Evolutionary conservation across 2,329 filamentous ascomycete species (phyloP).

Genomic region (Fonsecaea erecta): DNA sequence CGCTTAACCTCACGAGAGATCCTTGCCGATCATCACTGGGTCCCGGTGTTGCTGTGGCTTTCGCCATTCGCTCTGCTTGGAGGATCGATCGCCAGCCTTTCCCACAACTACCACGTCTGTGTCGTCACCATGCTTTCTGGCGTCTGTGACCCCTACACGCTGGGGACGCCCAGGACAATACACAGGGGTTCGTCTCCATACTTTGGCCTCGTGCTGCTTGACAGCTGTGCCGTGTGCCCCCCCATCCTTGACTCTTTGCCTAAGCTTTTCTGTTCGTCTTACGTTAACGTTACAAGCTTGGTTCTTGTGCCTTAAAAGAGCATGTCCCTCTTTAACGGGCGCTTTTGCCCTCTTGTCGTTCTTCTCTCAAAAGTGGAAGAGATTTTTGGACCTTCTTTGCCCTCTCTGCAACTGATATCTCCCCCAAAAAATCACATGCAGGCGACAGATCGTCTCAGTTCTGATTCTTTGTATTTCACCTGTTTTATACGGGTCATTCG

Average conservation of each 20-base stretch:
- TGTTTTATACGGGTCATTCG: slow-evolving; percentile 38
- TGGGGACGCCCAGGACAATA: not conserved
- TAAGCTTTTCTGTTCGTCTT: not conserved
- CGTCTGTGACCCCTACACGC: not conserved
- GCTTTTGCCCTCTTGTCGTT: not conserved
- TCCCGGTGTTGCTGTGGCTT: not conserved
- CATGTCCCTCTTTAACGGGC: not conserved
- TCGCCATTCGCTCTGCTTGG: not conserved
- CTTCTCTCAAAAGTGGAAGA: not conserved
- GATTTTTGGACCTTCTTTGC: not conserved
- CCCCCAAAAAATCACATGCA: slow-evolving; percentile 32
- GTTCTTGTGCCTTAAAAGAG: not conserved
- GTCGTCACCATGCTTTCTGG: slow-evolving; percentile 7
- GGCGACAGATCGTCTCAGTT: slow-evolving; percentile 22
- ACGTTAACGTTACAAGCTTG: not conserved
- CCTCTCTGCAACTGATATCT: not conserved
- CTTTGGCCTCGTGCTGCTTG: not conserved
- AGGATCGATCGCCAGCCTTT: slow-evolving; percentile 6
- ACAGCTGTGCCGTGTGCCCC: not conserved
- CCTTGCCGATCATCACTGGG: not conserved
- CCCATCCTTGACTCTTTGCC: not conserved
- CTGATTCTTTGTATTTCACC: slow-evolving; percentile 36
- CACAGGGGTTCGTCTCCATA: not conserved
- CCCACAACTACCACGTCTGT: slow-evolving; percentile 1
- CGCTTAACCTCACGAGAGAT: not conserved